Evolutionary conservation across 441 rosid genomes (phyloP), one percentile per base, ranked within the genome.

Genomic region (Populus hybrid): DNA sequence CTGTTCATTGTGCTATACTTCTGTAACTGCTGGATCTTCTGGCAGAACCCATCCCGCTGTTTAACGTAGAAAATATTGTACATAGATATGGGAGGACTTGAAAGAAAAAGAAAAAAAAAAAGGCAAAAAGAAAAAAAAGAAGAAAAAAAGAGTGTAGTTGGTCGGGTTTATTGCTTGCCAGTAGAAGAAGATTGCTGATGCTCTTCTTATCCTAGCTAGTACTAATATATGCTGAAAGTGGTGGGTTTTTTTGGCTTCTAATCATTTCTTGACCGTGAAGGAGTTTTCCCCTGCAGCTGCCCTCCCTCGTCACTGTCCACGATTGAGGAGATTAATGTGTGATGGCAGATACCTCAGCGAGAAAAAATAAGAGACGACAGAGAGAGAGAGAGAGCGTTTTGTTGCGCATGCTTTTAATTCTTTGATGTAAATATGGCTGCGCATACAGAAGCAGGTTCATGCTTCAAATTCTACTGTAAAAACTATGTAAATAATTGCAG

Each of bases 381-480:
- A 14, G 69, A 12, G 64, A 28, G 34, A 14, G 69, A 12, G 64
- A 10, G 26, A 21, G 23, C 6, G 23, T 69, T 19, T 8, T 36
- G 53, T 21, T 63, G 79, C 9, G 78, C 9, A 35, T 66, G 80
- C 72, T 68, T 79, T 40, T 69, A 66, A 83, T 83, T 83, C 86
- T 82, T 86, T 85, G 40, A 23, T 87, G 90, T 86, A 81, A 67
- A 85, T 83, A 81, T 78, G 7, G 53, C 9, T 82, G 82, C 80
- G 79, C 76, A 72, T 74, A 59, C 16, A 14, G 78, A 79, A 73
- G 64, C 78, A 50, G 70, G 9, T 61, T 34, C 21, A 63, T 73
- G 75, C 69, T 76, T 80, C 75, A 34, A 59, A 30, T 26, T 0
- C 71, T 71, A 30, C 32, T 84, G 86, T 84, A 79, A 81, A 79